Percentiles rank a stretch among this genome's conserved stretches.
Evolutionary conservation across 306 rosid genomes (phyloP).

Genomic region (Gillenia trifoliata): DNA sequence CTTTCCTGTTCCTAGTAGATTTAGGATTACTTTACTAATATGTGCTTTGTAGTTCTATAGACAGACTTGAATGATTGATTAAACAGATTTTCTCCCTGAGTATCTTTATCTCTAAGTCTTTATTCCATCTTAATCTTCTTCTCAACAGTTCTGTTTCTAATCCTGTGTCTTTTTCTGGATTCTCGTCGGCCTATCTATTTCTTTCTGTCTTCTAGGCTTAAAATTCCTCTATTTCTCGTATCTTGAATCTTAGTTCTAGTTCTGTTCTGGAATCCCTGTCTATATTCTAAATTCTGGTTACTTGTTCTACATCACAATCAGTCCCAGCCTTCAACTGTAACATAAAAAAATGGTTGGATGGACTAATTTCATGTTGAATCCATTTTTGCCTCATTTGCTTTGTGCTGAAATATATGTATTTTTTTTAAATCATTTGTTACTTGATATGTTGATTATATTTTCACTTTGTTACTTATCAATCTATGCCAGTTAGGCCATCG

Average conservation of each 20-base stretch:
- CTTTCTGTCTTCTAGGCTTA: background rate
- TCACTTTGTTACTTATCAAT: background rate
- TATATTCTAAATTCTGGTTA: no score
- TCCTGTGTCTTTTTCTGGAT: background rate
- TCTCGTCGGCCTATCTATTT: background rate
- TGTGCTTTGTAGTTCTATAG: background rate
- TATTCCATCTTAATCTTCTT: background rate
- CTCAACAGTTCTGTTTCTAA: background rate
- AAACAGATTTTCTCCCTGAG: background rate
- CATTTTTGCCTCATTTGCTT: background rate
- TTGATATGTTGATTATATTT: background rate
- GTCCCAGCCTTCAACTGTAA: background rate
- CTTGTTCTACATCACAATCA: background rate
- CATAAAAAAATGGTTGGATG: background rate
- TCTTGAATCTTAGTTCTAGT: no score
- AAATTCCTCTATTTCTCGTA: background rate
- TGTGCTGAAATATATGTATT: background rate
- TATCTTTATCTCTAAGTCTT: background rate
- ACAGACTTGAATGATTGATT: background rate
- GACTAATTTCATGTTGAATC: background rate
- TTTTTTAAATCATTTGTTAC: background rate
- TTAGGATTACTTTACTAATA: background rate
- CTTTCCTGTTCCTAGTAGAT: background rate
- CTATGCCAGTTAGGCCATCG: slow-evolving; percentile 44
- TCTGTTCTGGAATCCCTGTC: no score